A percentile compares a stretch with the other conserved stretches of the same genome.
These are phyloP conservation scores for Halophytophthora batemanensis DNA, from an alignment of 352 stramenopile species.

Conservation along the genomic window DNA sequence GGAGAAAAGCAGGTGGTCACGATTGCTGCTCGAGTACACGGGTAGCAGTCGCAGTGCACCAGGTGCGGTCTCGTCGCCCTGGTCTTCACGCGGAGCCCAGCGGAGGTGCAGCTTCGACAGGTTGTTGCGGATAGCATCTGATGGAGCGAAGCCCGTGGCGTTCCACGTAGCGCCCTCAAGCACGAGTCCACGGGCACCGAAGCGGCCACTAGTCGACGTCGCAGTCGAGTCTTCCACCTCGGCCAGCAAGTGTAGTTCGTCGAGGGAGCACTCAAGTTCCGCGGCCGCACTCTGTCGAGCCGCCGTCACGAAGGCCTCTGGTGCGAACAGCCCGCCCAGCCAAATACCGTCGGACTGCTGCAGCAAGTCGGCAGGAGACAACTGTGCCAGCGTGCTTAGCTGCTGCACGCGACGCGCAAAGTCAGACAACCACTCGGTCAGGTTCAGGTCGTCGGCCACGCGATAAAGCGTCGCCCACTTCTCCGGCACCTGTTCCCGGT, in stretches of 20 bases:
- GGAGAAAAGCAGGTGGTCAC: conserved; percentile 79
- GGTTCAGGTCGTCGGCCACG: conserved; percentile 48
- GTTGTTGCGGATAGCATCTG: conserved; percentile 71
- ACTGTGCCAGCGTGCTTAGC: conserved; percentile 40
- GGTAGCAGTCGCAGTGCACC: conserved; percentile 56
- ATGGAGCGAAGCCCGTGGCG: conserved; percentile 59
- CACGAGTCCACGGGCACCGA: conserved; percentile 70
- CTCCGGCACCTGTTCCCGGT: conserved; percentile 61
- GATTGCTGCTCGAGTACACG: conserved; percentile 80
- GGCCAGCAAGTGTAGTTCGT: conserved; percentile 83
- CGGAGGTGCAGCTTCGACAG: conserved; percentile 67
- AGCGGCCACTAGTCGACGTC: conserved; percentile 29
- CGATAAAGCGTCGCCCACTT: conserved; percentile 62
- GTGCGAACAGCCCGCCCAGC: conserved; percentile 92
- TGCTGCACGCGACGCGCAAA: conserved; percentile 78
- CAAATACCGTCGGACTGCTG: conserved; percentile 60
- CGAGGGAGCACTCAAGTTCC: conserved; percentile 76
- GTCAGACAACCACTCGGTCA: conserved; percentile 84
- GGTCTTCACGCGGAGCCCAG: conserved; percentile 42
- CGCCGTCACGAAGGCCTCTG: conserved; percentile 92
- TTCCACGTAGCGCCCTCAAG: conserved; percentile 85
- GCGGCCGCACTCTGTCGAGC: conserved; percentile 88
- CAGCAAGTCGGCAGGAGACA: conserved; percentile 39
- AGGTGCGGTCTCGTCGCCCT: conserved; percentile 12
- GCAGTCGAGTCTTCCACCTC: conserved; percentile 41